A percentile compares a stretch with the other conserved stretches of the same genome.
phyloP scores from a whole-genome alignment of 768 basidiomycete genomes.

The Russula sp. region DNA sequence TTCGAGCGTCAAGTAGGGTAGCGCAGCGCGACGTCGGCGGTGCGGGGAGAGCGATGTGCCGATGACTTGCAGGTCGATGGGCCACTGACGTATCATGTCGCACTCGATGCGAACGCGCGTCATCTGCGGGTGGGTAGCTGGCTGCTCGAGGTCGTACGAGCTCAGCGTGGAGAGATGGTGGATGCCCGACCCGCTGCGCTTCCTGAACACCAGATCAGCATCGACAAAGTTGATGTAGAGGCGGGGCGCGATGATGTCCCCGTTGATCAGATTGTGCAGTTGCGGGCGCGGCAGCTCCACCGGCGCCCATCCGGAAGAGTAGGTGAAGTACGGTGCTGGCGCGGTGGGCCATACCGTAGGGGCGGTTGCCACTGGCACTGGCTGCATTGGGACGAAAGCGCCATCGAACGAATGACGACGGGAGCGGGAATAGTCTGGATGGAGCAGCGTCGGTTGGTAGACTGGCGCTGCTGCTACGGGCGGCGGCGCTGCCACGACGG shows the following conservation, averaged over 20 bases:
- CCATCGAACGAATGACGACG: constrained; percentile 27
- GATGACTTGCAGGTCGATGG: constrained; percentile 24
- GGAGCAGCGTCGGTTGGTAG: constrained; percentile 15
- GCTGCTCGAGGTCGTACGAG: constrained; percentile 27
- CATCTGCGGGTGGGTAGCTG: constrained; percentile 29
- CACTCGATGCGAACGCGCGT: constrained; percentile 28
- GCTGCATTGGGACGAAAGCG: constrained; percentile 17
- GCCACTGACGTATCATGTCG: constrained; percentile 29
- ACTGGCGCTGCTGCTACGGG: constrained; percentile 11
- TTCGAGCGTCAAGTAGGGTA: constrained; percentile 28
- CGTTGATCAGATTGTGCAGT: constrained; percentile 28
- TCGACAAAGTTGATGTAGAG: constrained; percentile 21
- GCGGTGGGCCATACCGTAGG: constrained; percentile 8
- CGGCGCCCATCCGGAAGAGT: constrained; percentile 17
- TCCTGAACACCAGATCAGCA: constrained; percentile 17
- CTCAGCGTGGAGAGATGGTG: not conserved
- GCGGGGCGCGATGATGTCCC: constrained; percentile 18
- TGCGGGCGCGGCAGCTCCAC: constrained; percentile 26
- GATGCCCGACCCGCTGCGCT: constrained; percentile 5
- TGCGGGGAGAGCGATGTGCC: constrained; percentile 26
- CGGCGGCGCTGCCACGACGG: not conserved
- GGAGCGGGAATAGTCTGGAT: constrained; percentile 18
- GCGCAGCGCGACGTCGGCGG: constrained; percentile 21
- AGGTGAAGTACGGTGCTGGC: constrained; percentile 22
- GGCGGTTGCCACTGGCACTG: not conserved